These are phyloP conservation scores for Sugiyamaella qingdaonensis DNA, from an alignment of 805 yeast genomes.

Conservation along the genomic window DNA sequence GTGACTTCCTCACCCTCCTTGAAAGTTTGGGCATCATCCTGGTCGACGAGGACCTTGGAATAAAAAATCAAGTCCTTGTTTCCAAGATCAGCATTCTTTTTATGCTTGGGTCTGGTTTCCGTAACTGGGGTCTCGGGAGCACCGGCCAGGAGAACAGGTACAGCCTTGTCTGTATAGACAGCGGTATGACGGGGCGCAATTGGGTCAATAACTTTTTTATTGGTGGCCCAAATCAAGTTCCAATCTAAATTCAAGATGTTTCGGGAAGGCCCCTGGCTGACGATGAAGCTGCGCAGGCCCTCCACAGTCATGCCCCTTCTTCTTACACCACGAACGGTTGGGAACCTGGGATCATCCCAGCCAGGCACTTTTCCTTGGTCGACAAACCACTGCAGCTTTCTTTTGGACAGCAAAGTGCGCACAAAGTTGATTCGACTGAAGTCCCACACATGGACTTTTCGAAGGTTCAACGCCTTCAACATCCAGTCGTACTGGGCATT, in stretches of 20 bases:
- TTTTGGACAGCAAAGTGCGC: slow-evolving; percentile 90
- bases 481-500: slow-evolving; percentile 98
- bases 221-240: slow-evolving; percentile 96
- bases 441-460: slow-evolving; percentile 97
- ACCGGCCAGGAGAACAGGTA: slow-evolving; percentile 55
- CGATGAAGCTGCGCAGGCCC: slow-evolving; percentile 89
- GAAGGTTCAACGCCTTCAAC: slow-evolving; percentile 69
- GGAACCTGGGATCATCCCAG: slow-evolving; percentile 99
- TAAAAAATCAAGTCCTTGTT: slow-evolving; percentile 68
- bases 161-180: slow-evolving; percentile 59
- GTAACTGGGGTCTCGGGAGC: slow-evolving; percentile 52
- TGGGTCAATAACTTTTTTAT: slow-evolving; percentile 96
- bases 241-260: slow-evolving; percentile 96
- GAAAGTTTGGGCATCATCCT: slow-evolving; percentile 73
- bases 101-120: slow-evolving; percentile 87
- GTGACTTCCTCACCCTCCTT: slow-evolving; percentile 88
- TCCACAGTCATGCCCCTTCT: slow-evolving; percentile 99
- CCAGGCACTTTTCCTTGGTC: slow-evolving; percentile 81
- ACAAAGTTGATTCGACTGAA: slow-evolving; percentile 96
- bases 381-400: slow-evolving; percentile 99
- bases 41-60: slow-evolving; percentile 69
- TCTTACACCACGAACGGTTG: slow-evolving; percentile 98
- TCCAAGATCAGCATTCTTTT: slow-evolving; percentile 91
- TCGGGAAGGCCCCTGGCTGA: slow-evolving; percentile 96
- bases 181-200: slow-evolving; percentile 95